Percentiles rank a stretch among this genome's conserved stretches.
These are phyloP conservation scores for Xerocomellus dryophilus DNA, from an alignment of 768 basidiomycete species.

Conservation along the genomic window DNA sequence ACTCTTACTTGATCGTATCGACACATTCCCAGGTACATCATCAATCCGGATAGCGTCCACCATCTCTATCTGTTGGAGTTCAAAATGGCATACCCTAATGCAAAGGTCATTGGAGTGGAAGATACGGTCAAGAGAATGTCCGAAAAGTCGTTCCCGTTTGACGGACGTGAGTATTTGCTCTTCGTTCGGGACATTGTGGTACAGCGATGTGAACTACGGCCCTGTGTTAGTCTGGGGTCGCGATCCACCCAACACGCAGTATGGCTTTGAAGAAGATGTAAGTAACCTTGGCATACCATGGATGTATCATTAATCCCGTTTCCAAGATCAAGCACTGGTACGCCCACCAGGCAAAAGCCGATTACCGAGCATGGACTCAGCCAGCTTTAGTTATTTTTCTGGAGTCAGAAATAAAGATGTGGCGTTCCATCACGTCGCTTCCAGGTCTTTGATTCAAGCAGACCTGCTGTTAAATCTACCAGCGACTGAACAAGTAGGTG, in stretches of 20 bases:
- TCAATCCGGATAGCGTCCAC: slow-evolving; percentile 57
- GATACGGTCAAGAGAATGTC: slow-evolving; percentile 50
- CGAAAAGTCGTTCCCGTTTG: slow-evolving; percentile 53
- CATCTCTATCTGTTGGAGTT: slow-evolving; percentile 60
- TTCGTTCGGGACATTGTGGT: not conserved
- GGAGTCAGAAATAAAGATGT: slow-evolving; percentile 77
- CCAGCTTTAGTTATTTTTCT: slow-evolving; percentile 54
- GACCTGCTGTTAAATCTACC: slow-evolving; percentile 86
- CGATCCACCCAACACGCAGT: slow-evolving; percentile 60
- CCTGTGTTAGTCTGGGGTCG: slow-evolving; percentile 49
- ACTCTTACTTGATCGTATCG: not conserved
- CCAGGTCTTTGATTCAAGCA: slow-evolving; percentile 72
- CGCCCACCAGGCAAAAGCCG: not conserved
- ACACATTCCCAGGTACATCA: slow-evolving; percentile 46
- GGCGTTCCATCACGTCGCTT: slow-evolving; percentile 72
- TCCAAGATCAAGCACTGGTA: slow-evolving; percentile 53
- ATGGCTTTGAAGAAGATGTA: slow-evolving; percentile 77
- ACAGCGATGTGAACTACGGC: not conserved
- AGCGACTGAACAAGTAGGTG: slow-evolving; percentile 64
- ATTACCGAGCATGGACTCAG: not conserved
- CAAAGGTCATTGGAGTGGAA: slow-evolving; percentile 68
- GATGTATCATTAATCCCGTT: not conserved
- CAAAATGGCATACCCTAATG: slow-evolving; percentile 66
- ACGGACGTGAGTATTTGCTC: slow-evolving; percentile 51
- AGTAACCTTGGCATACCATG: slow-evolving; percentile 2